A percentile compares a stretch with the other conserved stretches of the same genome.
Conservation (phyloP, 345 rosid species). For the Eucalyptus paniculata region DNA sequence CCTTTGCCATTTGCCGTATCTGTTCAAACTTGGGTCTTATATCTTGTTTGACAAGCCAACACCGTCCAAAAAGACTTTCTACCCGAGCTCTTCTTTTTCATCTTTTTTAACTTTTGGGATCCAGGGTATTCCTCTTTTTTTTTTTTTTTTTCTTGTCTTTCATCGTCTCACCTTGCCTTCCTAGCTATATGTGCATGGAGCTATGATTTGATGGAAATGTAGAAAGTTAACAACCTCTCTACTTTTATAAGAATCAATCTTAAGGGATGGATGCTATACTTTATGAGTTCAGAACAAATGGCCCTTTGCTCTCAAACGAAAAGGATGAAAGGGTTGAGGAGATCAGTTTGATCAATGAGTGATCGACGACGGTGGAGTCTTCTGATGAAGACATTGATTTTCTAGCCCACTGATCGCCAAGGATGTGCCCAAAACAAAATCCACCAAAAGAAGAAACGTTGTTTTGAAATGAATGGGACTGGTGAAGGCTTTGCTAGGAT, state of each 20-base stretch:
- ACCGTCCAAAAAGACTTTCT: no score
- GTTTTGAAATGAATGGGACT: no score
- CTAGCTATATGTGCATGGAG: not conserved
- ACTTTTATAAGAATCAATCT: not conserved
- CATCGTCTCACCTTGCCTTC: not conserved
- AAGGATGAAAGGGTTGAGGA: not conserved
- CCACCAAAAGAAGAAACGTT: not conserved
- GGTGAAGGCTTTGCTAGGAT: no score
- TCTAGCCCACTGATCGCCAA: rapidly evolving
- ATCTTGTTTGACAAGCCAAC: no score
- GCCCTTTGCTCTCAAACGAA: not conserved
- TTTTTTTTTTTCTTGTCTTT: not conserved
- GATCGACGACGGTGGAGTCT: not conserved
- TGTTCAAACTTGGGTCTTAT: no score
- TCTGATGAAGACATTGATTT: not conserved
- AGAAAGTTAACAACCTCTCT: not conserved
- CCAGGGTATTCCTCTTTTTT: no score
- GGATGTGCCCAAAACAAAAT: not conserved
- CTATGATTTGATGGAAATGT: not conserved
- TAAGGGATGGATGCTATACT: not conserved
- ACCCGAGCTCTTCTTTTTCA: no score
- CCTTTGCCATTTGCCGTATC: no score
- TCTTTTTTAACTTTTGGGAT: no score
- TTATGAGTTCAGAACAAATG: not conserved
- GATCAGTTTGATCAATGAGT: not conserved